A percentile compares a stretch with the other conserved stretches of the same genome.
These are phyloP conservation scores for Stropharia rugosoannulata DNA, from an alignment of 768 basidiomycete species.

Conservation along the genomic window DNA sequence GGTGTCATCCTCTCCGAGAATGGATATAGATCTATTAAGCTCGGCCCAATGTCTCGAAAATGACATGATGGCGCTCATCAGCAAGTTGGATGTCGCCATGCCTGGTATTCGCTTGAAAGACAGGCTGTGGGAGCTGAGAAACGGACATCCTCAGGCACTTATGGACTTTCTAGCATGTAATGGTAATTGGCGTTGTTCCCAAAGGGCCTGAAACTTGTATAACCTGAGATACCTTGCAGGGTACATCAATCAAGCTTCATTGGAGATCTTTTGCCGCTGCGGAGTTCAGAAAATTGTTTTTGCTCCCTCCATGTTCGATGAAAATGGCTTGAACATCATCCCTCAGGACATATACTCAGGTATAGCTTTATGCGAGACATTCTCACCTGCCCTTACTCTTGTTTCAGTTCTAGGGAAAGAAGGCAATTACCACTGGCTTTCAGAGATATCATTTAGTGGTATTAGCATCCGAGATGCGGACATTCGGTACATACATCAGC, in stretches of 20 bases:
- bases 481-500: conserved; percentile 49
- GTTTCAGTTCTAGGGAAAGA: conserved; percentile 48
- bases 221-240: conserved; percentile 28
- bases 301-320: conserved; percentile 42
- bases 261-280: conserved; percentile 45
- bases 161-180: conserved; percentile 36
- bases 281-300: conserved; percentile 45
- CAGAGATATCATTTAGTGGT: conserved; percentile 49
- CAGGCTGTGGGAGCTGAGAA: conserved; percentile 30
- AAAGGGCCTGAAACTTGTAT: neutral
- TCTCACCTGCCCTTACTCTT: conserved; percentile 1
- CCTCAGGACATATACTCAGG: conserved; percentile 42
- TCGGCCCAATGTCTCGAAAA: neutral
- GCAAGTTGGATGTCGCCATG: conserved; percentile 38
- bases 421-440: conserved; percentile 49
- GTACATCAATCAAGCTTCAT: conserved; percentile 42
- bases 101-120: conserved; percentile 50
- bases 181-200: conserved; percentile 20
- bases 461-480: conserved; percentile 46
- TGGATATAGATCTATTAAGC: neutral
- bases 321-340: conserved; percentile 50
- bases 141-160: conserved; percentile 41
- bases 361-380: conserved; percentile 18
- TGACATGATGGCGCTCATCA: conserved; percentile 32
- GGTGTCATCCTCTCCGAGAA: conserved; percentile 10